Base-by-base conservation (phyloP, 345 rosid genomes). In the Lagerstroemia speciosa region DNA sequence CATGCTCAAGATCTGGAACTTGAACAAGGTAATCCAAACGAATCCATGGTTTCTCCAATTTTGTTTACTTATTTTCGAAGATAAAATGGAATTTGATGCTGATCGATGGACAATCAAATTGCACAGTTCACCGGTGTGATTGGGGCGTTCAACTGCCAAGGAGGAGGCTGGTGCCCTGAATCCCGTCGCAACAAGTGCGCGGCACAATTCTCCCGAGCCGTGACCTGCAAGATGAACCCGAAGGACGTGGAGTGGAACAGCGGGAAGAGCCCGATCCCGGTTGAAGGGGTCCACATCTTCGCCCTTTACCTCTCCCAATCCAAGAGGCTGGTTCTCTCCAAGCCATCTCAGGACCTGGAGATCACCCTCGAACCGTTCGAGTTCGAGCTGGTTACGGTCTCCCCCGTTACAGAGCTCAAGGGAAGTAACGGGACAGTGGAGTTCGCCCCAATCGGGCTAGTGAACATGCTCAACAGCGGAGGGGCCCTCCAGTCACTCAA, bases 1-100 rank as follows among this genome's bases (percentile, higher is more conserved):
- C 76, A 89, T 91, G 97, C 99, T 94, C 80, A 94, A 94, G 73
- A 94, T 91, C 62, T 94, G 99, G 99, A 94, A 91, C 83, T 72
- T 94, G 75, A 94, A 94, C 83, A 91, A 91, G 91, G 97, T 93
- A 36, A 62, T 69, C 34, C 33, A 30, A 17, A 66, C 33, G 6
- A 34, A 5, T 20, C 14, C 14, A 41, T 41, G 10, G 46, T 14
- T 9, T 41, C 46, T 41, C 8, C 1, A n/a, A n/a, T n/a, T n/a
- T n/a, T 36, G 38, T 36, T 4, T 9, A 36, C 5, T 36, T 9
- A 36, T 36, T 36, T 36, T 9, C 38, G 5, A 4, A 9, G 38
- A 36, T 36, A 4, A 36, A 9, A 9, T 27, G 8, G 62, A 69
- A 62, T 70, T 29, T 24, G 11, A 0, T 41, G 15, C n/a, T n/a